These are phyloP conservation scores for Globisporangium iwayamae DNA, from an alignment of 352 stramenopile species.

Conservation along the genomic window DNA sequence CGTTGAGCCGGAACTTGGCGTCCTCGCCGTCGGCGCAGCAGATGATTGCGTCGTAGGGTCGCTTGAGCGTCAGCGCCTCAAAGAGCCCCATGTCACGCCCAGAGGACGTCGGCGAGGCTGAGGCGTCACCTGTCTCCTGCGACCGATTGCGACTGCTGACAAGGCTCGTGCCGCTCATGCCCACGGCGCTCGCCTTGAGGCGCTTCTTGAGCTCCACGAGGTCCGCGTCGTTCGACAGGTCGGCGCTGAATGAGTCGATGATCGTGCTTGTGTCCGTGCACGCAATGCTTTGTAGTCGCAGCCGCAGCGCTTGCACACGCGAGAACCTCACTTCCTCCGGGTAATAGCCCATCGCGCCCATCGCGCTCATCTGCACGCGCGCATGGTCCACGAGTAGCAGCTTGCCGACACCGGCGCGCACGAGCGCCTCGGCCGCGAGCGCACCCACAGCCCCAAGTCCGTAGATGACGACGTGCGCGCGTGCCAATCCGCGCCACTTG, in stretches of 20 bases:
- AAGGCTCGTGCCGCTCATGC: conserved; percentile 7
- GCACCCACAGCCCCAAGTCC: no score
- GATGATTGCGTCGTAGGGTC: conserved; percentile 17
- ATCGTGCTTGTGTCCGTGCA: conserved; percentile 3
- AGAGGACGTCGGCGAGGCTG: background rate
- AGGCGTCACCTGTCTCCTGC: background rate
- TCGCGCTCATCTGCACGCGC: conserved; percentile 21
- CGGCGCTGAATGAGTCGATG: conserved; percentile 29
- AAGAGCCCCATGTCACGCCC: conserved; percentile 25
- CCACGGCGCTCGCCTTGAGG: conserved; percentile 29
- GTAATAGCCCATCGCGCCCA: conserved; percentile 22
- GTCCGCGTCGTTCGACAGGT: conserved; percentile 28
- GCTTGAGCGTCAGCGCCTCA: conserved; percentile 29
- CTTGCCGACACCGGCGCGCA: conserved; percentile 28
- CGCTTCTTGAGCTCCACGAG: conserved; percentile 35
- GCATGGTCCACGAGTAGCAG: conserved; percentile 35
- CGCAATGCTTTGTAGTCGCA: conserved; percentile 32
- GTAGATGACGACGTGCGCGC: no score
- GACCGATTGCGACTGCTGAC: background rate
- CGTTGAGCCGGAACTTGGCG: conserved; percentile 24
- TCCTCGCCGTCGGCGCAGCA: conserved; percentile 28
- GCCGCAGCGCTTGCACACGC: conserved; percentile 29
- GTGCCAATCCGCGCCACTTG: no score
- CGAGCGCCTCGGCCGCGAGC: conserved; percentile 26
- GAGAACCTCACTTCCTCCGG: conserved; percentile 33